A percentile compares a stretch with the other conserved stretches of the same genome.
These are phyloP conservation scores for Monilinia fructigena DNA, from an alignment of 2,329 filamentous ascomycete species.

Conservation along the genomic window DNA sequence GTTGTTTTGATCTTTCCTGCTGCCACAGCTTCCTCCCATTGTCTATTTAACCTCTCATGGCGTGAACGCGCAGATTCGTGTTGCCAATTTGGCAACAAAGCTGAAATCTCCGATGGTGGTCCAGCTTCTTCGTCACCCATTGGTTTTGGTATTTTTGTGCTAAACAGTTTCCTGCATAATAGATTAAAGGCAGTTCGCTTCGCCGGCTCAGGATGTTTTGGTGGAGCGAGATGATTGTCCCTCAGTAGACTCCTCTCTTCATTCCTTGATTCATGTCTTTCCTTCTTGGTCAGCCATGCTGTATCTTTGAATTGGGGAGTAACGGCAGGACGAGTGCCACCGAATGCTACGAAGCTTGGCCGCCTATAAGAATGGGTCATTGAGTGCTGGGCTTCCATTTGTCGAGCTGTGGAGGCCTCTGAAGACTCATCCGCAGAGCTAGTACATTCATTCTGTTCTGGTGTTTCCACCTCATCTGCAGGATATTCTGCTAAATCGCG, in stretches of 20 bases:
- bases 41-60: slow-evolving; percentile 62
- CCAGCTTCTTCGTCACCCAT: slow-evolving; percentile 45
- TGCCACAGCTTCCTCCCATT: slow-evolving; percentile 83
- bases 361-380: slow-evolving; percentile 69
- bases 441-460: slow-evolving; percentile 43
- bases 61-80: slow-evolving; percentile 48
- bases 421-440: slow-evolving; percentile 43
- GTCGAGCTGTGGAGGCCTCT: slow-evolving; percentile 41
- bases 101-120: slow-evolving; percentile 44
- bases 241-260: slow-evolving; percentile 61
- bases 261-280: slow-evolving; percentile 55
- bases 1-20: slow-evolving; percentile 82
- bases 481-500: slow-evolving; percentile 65
- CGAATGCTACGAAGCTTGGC: slow-evolving; percentile 73
- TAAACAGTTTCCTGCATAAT: slow-evolving; percentile 49
- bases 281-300: slow-evolving; percentile 50
- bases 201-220: slow-evolving; percentile 50
- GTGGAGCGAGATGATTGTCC: slow-evolving; percentile 64
- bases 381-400: slow-evolving; percentile 44
- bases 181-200: slow-evolving; percentile 42
- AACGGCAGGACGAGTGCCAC: slow-evolving; percentile 67
- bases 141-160: slow-evolving; percentile 51
- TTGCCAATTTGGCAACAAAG: slow-evolving; percentile 43
- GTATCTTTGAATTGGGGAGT: slow-evolving; percentile 54
- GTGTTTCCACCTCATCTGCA: slow-evolving; percentile 51